Base-by-base conservation (phyloP, 129 eudicot genomes). In the Artemisia argyi region DNA sequence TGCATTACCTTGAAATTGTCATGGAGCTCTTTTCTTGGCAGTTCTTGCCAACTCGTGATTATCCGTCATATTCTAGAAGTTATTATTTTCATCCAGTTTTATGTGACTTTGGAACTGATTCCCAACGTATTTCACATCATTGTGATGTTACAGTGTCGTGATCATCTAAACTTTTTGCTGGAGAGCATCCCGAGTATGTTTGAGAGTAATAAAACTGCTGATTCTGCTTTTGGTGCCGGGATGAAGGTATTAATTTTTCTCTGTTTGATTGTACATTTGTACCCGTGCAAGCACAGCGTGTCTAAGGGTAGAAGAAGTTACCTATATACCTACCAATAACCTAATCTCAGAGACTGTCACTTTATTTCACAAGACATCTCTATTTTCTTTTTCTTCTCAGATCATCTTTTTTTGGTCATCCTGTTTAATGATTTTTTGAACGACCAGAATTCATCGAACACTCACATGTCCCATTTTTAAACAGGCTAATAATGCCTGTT, bases 191-290 rank as follows among this genome's bases (percentile, higher is more conserved):
- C 98, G 63, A 79, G 85, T 74, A 93, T 93, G 97, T 93, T 93
- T 70, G 84, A 87, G 85, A 85, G 73, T 69, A 93, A 82, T 78
- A 87, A 80, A 82, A 87, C 82, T 6, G 92, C 97, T 72, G 97
- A 93, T 81, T 93, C 98, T 61, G 95, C 98, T 55, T 87, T 89
- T 82, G 96, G 98, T 61, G 98, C 98, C 4, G 97, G 95, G 58
- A 76, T 89, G 67, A 93, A 93, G 98, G 98, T 93, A 83, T 48
- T 64, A 10, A 15, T 11, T 24, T 67, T 75, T 57, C 17, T 76
- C 58, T 19, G 61, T 53, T 16, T 46, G 12, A 39, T 39, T 24
- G 7, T 61, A 24, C 5, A 61, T 22, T 16, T 26, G 19, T 35
- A 35, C 42, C 42, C 56, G 16, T 0, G 56, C 4, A 30, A 30